Evolutionary conservation across 495 filamentous ascomycete species (phyloP).

Genomic region (Lineolata rhizophorae): DNA sequence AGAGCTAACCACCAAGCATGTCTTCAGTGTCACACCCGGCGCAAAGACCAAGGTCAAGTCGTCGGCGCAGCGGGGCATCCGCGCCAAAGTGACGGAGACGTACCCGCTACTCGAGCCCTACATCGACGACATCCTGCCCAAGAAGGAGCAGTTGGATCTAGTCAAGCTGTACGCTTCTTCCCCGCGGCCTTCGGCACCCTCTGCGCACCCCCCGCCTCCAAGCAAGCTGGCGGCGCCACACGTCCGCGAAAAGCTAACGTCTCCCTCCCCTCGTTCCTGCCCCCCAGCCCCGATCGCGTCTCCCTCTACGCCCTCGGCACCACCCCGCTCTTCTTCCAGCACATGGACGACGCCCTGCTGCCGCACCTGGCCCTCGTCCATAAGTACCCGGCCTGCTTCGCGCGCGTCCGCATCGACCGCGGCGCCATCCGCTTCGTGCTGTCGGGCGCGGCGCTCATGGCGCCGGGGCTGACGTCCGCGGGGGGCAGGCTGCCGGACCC

Average conservation of each 20-base stretch:
- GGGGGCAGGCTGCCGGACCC: constrained; percentile 55
- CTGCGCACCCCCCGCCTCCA: not conserved
- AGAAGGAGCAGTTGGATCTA: constrained; percentile 79
- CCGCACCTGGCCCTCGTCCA: constrained; percentile 37
- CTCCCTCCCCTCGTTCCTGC: constrained; percentile 1
- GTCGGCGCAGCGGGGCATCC: constrained; percentile 70
- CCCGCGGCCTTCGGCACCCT: not conserved
- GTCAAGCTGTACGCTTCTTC: constrained; percentile 45
- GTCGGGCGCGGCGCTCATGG: constrained; percentile 83
- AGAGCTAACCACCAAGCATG: too few species aligned
- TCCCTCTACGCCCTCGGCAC: constrained; percentile 65
- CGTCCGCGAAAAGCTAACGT: constrained; percentile 1
- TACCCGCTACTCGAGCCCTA: constrained; percentile 71
- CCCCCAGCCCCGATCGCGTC: constrained; percentile 50
- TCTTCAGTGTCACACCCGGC: constrained; percentile 44
- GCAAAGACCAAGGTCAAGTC: constrained; percentile 95
- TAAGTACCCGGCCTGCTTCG: constrained; percentile 40
- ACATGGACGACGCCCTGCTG: constrained; percentile 52
- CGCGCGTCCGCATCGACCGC: constrained; percentile 56
- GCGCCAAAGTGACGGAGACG: constrained; percentile 55
- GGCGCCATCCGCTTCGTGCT: constrained; percentile 95
- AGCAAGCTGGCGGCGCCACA: not conserved
- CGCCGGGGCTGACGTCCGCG: constrained; percentile 62
- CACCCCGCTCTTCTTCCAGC: constrained; percentile 64
- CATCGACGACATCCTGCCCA: constrained; percentile 89